Evolutionary conservation across 2,329 filamentous ascomycete genomes (phyloP).

Genomic region (Diaporthe destruens): DNA sequence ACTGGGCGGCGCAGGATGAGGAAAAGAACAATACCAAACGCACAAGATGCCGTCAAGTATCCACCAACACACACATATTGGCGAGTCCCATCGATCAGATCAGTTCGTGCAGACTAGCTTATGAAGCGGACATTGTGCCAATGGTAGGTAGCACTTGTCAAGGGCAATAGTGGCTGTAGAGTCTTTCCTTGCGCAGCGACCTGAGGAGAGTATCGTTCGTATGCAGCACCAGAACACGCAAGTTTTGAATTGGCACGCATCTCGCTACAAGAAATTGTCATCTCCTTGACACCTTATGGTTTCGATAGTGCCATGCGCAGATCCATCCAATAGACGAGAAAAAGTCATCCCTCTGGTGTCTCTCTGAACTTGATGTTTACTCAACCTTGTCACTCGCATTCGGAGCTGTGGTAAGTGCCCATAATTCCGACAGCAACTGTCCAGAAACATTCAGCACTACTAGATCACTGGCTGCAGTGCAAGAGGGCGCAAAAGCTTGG

Average conservation of each 20-base stretch:
- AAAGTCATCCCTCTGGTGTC: no score
- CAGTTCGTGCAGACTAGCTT: background rate
- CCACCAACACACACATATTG: background rate
- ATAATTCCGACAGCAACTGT: background rate
- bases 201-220: no score
- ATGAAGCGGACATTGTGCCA: background rate
- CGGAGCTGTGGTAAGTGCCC: background rate
- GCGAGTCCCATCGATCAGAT: background rate
- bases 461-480: background rate
- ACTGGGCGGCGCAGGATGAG: slow-evolving; percentile 7
- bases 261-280: no score
- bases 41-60: background rate
- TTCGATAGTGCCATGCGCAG: no score
- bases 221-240: no score
- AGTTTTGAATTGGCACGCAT: no score
- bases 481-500: background rate
- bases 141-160: background rate
- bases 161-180: background rate
- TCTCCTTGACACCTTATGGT: no score
- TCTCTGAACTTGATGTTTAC: no score
- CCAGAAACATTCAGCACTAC: background rate
- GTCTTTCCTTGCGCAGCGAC: no score
- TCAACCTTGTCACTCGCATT: no score
- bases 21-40: background rate
- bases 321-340: no score